Base-by-base conservation (phyloP, 148 eudicot genomes). In the Dysphania ambrosioides region DNA sequence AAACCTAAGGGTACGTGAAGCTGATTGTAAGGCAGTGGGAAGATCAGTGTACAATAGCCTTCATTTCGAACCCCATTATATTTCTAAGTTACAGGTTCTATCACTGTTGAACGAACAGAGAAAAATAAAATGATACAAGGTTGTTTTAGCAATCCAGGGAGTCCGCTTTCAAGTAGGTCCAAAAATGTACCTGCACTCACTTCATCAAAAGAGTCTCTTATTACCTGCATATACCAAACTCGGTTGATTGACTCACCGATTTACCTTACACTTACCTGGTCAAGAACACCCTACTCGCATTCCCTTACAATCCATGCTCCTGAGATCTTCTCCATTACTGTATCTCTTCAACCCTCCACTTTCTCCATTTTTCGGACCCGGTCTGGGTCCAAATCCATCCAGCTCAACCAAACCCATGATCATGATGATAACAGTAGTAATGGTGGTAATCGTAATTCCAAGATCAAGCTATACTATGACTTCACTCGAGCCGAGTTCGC, bases 221-320 rank as follows among this genome's bases (percentile, higher is more conserved):
- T 83, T 42, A 88, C 92, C 2, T 88, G 88, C 81, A 83, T 78
- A 10, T 88, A 88, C 60, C 86, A 81, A 76, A 75, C 88, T 69
- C 81, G 80, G 60, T 62, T 88, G 30, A 51, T 62, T 38, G 77
- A 80, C 79, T 77, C 88, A 31, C 88, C 84, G 19, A 74, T 77
- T 69, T 57, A 72, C 29, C 83, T 88, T 6, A 88, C 90, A 35
- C 86, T 88, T 64, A 86, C 89, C 38, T 88, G 92, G 92, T 86
- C 88, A 23, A 88, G 81, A 36, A 70, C 87, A 8, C 84, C 76
- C 53, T 69, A 68, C 79, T 79, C 92, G 2, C 89, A 86, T 68
- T 42, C 92, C 29, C 69, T 88, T 23, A 86, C 90, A 8, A 47
- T 88, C 13, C 78, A 83, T 35, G 84, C 87, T 2, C 74, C 92